Evolutionary conservation across 1,284 basidiomycete species (phyloP), one percentile per base, ranked within the genome.

Genomic region (Pisolithus thermaeus): DNA sequence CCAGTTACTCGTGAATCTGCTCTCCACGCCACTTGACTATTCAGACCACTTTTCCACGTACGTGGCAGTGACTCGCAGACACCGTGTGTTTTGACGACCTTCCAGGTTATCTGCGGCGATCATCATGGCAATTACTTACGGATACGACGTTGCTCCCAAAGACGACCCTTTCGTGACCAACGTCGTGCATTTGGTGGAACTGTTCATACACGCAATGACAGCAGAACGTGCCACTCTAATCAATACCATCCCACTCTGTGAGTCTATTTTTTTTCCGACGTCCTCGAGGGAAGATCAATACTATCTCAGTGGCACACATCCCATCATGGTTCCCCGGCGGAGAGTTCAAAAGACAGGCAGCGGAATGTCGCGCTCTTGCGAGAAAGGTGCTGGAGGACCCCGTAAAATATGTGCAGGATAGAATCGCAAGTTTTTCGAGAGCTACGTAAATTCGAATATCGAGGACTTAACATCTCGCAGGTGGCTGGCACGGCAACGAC

Each of bases 311-410:
- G 20, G 25, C 53, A 59, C 32, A 56, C 11, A 44, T 73, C 35
- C 69, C 73, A 0, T 50, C 64, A 7, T 73, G 67, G 69, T 56
- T 72, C 35, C 70, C 71, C 0, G 66, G 67, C 7, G 57, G 61
- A 1, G 52, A 46, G 18, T 59, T 67, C 18, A 56, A 64, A 25
- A 64, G 54, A 25, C 42, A 53, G 22, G 67, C 65, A 6, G 49
- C 50, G 12, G 56, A 60, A 43, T 59, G 62, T 44, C 59, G 53
- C 41, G 52, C 60, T 27, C 42, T 66, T n/a, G 61, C 60, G 14
- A 46, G 59, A n/a, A 52, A 59, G 22, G 57, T 70, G 45, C 56
- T 58, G 42, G 58, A 64, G 11, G 52, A 57, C 11, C 69, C 71
- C 1, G 65, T 70, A 46, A 61, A 66, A 32, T 65, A 62, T 43